phyloP scores from a whole-genome alignment of 2,329 filamentous ascomycete species.

The Metarhizium brunneum region DNA sequence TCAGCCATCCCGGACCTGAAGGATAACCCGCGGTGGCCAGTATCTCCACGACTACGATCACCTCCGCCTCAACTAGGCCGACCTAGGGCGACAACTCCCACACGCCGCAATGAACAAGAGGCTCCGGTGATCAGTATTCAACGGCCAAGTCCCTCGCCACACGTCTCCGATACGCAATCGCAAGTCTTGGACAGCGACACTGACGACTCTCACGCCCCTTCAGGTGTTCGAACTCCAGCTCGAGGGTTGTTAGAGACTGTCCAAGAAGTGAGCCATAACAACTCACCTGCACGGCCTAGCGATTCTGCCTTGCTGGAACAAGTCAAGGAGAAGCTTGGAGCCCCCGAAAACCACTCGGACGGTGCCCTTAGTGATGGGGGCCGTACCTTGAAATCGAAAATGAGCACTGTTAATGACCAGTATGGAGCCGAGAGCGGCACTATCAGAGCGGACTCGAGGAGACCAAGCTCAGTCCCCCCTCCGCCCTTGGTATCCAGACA shows the following conservation, averaged over 20 bases:
- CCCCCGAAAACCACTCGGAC: constrained; percentile 32
- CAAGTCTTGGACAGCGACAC: constrained; percentile 40
- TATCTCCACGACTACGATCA: constrained; percentile 68
- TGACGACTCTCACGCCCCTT: constrained; percentile 37
- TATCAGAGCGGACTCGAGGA: constrained; percentile 30
- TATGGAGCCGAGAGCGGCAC: constrained; percentile 59
- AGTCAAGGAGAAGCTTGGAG: constrained; percentile 38
- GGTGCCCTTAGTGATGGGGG: constrained; percentile 26
- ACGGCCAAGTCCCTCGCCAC: constrained; percentile 37
- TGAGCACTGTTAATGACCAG: constrained; percentile 40
- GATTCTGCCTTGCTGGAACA: constrained; percentile 39
- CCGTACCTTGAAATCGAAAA: constrained; percentile 36
- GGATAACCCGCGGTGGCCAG: constrained; percentile 62
- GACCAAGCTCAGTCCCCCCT: constrained; percentile 39
- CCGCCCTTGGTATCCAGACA: constrained; percentile 52
- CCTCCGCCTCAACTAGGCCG: constrained; percentile 54
- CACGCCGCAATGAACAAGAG: constrained; percentile 39
- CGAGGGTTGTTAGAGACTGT: constrained; percentile 75
- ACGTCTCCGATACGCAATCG: constrained; percentile 27
- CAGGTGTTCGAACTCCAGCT: constrained; percentile 50
- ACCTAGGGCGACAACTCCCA: constrained; percentile 31
- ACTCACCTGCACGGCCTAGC: constrained; percentile 48
- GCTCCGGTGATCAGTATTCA: constrained; percentile 44
- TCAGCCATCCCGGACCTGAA: constrained; percentile 37
- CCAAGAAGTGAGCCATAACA: constrained; percentile 75